Percentiles rank a stretch among this genome's conserved stretches.
Conservation (phyloP, 139 green algal species). For the Chlamydomonas sp. region DNA sequence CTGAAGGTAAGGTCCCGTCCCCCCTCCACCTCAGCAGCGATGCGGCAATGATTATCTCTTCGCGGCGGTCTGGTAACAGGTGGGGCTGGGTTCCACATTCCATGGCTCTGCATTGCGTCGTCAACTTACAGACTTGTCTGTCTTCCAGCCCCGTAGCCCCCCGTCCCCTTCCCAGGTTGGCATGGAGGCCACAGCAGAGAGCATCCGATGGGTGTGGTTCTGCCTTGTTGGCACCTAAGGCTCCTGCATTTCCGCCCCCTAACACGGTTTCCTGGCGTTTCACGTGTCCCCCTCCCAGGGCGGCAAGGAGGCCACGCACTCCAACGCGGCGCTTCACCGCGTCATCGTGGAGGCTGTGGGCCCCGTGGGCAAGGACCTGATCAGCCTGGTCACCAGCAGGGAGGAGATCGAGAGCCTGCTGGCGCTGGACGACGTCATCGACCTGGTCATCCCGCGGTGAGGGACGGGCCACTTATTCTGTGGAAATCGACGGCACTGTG, state of each 20-base stretch:
- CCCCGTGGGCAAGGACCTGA: slow-evolving; percentile 73
- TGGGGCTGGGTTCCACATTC: too few relatives aligned
- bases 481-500: background rate
- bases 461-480: background rate
- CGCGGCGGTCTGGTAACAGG: too few relatives aligned
- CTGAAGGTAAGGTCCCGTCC: slow-evolving; percentile 64
- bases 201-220: too few relatives aligned
- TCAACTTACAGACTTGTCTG: too few relatives aligned
- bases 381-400: slow-evolving; percentile 88
- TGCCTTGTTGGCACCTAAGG: too few relatives aligned
- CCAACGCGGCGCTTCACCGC: slow-evolving; percentile 87
- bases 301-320: slow-evolving; percentile 93
- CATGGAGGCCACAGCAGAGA: too few relatives aligned
- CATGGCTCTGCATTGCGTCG: too few relatives aligned
- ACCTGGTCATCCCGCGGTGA: slow-evolving; percentile 95
- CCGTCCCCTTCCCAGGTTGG: too few relatives aligned
- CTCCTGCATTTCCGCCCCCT: too few relatives aligned
- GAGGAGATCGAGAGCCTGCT: slow-evolving; percentile 96
- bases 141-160: too few relatives aligned
- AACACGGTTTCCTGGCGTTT: too few relatives aligned
- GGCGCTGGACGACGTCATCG: slow-evolving; percentile 92
- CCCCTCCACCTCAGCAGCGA: background rate
- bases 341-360: slow-evolving; percentile 71
- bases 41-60: too few relatives aligned
- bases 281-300: slow-evolving; percentile 58